Evolutionary conservation across 2,329 filamentous ascomycete species (phyloP).

Genomic region (Endothia cerciana): DNA sequence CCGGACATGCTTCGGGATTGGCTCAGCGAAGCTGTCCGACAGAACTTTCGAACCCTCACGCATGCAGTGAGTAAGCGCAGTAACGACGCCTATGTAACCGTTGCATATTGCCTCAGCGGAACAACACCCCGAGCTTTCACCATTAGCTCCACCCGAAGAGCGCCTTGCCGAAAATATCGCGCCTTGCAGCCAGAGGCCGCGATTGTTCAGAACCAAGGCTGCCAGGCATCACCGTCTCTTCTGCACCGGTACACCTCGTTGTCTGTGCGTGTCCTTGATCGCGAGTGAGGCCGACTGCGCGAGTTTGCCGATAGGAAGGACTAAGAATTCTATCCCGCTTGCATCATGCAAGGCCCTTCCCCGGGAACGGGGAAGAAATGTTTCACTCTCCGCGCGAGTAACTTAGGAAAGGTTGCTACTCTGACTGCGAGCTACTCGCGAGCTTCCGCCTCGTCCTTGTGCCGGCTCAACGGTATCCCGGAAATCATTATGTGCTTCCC

Average conservation of each 20-base stretch:
- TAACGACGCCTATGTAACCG: neutral
- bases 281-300: neutral
- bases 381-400: neutral
- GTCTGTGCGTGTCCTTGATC: neutral
- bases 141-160: neutral
- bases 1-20: slow-evolving; percentile 5
- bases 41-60: neutral
- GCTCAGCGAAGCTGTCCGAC: neutral
- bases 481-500: neutral
- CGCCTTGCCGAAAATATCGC: neutral
- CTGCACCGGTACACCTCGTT: neutral
- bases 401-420: neutral
- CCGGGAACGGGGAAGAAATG: too few species aligned
- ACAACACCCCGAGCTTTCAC: neutral
- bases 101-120: neutral
- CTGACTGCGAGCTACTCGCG: neutral
- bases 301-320: neutral
- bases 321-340: neutral
- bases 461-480: neutral
- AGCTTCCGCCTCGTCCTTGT: neutral
- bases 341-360: neutral
- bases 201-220: neutral
- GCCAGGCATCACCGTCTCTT: neutral
- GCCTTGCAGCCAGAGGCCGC: neutral
- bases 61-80: neutral